Base-by-base conservation (phyloP, 2,329 filamentous ascomycete species). In the Ambrosiella cleistominuta region DNA sequence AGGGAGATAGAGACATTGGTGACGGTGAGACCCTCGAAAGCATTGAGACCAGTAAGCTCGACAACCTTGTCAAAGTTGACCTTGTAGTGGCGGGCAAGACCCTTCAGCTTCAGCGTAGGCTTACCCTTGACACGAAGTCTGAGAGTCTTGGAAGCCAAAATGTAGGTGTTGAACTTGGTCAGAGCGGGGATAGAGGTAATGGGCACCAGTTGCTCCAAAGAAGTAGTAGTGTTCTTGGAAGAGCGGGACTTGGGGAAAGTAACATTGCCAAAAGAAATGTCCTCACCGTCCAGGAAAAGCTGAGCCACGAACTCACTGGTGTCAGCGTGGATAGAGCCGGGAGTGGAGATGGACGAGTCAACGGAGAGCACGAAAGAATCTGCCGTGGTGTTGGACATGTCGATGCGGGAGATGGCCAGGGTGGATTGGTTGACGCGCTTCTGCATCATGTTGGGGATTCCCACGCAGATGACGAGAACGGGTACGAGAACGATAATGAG, bases 1-100 rank as follows among this genome's bases (percentile, higher is more conserved):
- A 74, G 64, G 39, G 71, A 67, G 62, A 83, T 74, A 47, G 69
- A 68, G 62, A 77, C 73, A 45, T 78, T 70, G 57, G 68, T 71
- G 60, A 83, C 75, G 37, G 68, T 66, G 55, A 79, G 75, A 55
- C 80, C 80, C 4, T 36, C n/a, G 35, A 61, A 61, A 15, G 52
- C 15, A 47, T 71, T 65, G 62, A 86, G 79, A 60, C 73, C 70
- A 65, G 81, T 78, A 59, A 81, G 64, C 15, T 68, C 66, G 50
- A 81, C 61, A 6, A 72, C 75, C 72, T 82, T 81, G 65, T 75
- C 75, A 66, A 82, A 82, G 59, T 71, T 72, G 60, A 78, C 75
- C 6, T 65, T 66, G 62, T 74, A 80, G 56, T 71, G 70, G 58
- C 69, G 71, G 57, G 69, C 65, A 59, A 82, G 72, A 49, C 76